phyloP scores from a whole-genome alignment of 2,329 filamentous ascomycete genomes.

The Microcyclospora pomicola region DNA sequence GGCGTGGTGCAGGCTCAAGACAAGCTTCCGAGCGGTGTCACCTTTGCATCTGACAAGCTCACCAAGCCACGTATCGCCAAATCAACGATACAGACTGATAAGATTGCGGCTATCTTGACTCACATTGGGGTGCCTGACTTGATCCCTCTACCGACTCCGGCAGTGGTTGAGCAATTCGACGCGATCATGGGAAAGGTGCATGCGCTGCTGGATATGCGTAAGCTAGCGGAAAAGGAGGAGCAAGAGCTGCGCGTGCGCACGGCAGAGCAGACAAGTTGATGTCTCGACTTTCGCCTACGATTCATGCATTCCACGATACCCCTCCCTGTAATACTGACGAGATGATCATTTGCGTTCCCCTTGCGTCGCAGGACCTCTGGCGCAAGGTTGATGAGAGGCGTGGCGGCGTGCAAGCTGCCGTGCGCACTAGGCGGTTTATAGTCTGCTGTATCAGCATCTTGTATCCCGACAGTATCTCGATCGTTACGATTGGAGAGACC shows the following conservation, averaged over 20 bases:
- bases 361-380: too few relatives aligned
- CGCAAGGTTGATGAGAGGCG: too few relatives aligned
- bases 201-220: constrained; percentile 56
- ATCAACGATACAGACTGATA: constrained; percentile 58
- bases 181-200: constrained; percentile 54
- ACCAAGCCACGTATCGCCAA: constrained; percentile 68
- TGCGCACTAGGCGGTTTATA: too few relatives aligned
- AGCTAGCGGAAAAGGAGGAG: constrained; percentile 62
- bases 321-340: too few relatives aligned
- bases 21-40: constrained; percentile 69
- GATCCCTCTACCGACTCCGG: constrained; percentile 60
- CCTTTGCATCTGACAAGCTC: constrained; percentile 75
- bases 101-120: constrained; percentile 57
- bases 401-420: too few relatives aligned
- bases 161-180: constrained; percentile 59
- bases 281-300: not conserved
- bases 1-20: constrained; percentile 64
- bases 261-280: constrained; percentile 19
- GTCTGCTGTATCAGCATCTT: too few relatives aligned
- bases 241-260: constrained; percentile 48
- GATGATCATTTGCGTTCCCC: too few relatives aligned
- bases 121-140: constrained; percentile 58
- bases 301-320: too few relatives aligned
- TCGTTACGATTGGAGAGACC: too few relatives aligned
- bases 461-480: too few relatives aligned